Conservation (phyloP, 768 basidiomycete species). For the Serendipita vermifera region DNA sequence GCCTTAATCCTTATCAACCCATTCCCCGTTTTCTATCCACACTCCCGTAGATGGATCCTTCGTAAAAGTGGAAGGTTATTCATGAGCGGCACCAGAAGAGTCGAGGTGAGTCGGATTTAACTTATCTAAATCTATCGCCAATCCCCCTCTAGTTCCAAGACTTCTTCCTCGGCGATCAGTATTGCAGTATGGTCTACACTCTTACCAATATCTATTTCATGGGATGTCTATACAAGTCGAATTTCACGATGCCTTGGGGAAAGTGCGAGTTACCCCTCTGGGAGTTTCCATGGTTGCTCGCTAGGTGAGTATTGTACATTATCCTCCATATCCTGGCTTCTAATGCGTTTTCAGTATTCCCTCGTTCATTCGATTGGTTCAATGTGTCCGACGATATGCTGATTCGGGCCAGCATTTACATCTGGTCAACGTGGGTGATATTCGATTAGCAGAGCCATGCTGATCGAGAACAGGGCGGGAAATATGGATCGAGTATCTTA, state of each 20-base stretch:
- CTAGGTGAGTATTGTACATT: too few relatives aligned
- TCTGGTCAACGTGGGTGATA: conserved; percentile 62
- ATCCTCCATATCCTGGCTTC: too few relatives aligned
- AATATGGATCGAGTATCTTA: conserved; percentile 59
- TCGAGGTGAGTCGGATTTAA: conserved; percentile 43
- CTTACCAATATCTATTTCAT: conserved; percentile 62
- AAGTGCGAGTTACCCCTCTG: conserved; percentile 42
- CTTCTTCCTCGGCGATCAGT: conserved; percentile 85
- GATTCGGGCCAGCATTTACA: conserved; percentile 68
- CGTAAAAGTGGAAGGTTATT: conserved; percentile 49
- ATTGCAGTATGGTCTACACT: conserved; percentile 67
- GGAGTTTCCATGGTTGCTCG: conserved; percentile 47
- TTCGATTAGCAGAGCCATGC: background rate
- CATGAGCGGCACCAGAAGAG: conserved; percentile 51
- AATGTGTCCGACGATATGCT: conserved; percentile 74
- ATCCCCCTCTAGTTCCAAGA: conserved; percentile 48
- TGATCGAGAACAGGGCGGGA: conserved; percentile 50
- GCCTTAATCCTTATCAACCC: conserved; percentile 59
- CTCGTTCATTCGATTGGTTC: conserved; percentile 61
- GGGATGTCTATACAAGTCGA: conserved; percentile 53
- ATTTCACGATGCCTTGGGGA: conserved; percentile 38
- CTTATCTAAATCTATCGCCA: conserved; percentile 8
- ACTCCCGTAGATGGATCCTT: conserved; percentile 73
- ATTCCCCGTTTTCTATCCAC: conserved; percentile 45
- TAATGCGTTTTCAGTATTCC: too few relatives aligned